Percentiles rank a stretch among this genome's conserved stretches.
Evolutionary conservation across 2,329 filamentous ascomycete genomes (phyloP).

Genomic region (Aspergillus floridensis): DNA sequence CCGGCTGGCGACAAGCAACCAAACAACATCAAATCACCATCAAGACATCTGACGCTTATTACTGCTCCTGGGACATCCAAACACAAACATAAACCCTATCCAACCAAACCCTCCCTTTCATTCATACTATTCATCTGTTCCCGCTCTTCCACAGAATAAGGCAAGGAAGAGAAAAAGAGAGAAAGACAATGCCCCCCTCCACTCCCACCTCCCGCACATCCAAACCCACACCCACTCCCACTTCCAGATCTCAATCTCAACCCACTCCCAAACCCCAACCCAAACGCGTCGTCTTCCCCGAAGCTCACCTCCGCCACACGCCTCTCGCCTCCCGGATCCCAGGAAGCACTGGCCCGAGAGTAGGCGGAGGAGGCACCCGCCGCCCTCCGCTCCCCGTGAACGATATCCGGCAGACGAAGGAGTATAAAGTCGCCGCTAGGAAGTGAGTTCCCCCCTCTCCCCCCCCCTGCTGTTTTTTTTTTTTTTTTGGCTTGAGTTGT

Average conservation of each 20-base stretch:
- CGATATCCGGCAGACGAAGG: slow-evolving; percentile 42
- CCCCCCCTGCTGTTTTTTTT: background rate
- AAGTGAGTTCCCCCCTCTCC: slow-evolving; percentile 24
- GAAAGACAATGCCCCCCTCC: background rate
- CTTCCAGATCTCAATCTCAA: background rate
- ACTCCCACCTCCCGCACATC: background rate
- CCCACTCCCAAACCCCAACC: slow-evolving; percentile 4
- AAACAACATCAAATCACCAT: no score
- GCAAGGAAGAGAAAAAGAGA: no score
- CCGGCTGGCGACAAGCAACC: no score
- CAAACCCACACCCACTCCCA: background rate
- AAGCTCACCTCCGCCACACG: background rate
- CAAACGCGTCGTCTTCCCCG: background rate
- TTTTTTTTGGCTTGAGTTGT: background rate
- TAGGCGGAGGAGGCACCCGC: background rate
- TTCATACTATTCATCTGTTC: no score
- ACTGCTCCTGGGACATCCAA: no score
- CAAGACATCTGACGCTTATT: no score
- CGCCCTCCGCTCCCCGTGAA: background rate
- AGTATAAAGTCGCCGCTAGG: slow-evolving; percentile 40
- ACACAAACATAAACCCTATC: no score
- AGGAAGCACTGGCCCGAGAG: background rate
- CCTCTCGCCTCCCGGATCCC: no score
- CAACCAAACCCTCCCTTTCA: no score
- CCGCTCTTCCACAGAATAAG: no score